phyloP scores from a whole-genome alignment of 768 basidiomycete species.

The Kwoniella bestiolae region DNA sequence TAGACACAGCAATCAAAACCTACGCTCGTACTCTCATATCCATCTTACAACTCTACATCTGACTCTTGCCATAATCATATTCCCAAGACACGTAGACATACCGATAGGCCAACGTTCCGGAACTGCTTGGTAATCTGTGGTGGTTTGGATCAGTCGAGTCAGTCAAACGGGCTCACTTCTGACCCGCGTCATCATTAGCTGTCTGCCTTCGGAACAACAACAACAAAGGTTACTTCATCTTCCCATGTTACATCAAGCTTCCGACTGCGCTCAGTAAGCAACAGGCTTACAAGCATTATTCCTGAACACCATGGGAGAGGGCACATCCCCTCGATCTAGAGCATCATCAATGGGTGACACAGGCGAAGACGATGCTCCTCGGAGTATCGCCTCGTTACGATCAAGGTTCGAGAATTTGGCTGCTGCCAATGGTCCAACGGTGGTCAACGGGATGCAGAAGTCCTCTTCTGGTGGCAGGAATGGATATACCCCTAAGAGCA shows the following conservation, averaged over 20 bases:
- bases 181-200: background rate
- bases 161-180: background rate
- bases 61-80: background rate
- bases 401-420: conserved; percentile 46
- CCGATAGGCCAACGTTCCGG: background rate
- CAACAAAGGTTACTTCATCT: conserved; percentile 9
- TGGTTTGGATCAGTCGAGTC: too few species aligned
- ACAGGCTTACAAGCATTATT: background rate
- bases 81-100: background rate
- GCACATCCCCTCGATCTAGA: background rate
- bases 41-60: too few species aligned
- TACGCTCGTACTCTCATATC: background rate
- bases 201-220: background rate
- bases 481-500: conserved; percentile 3
- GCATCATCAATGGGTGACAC: background rate
- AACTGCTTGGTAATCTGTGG: too few species aligned
- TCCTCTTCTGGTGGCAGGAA: background rate
- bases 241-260: background rate
- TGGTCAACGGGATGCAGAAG: background rate
- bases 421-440: conserved; percentile 15
- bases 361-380: conserved; percentile 16
- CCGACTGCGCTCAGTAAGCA: background rate
- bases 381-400: conserved; percentile 43
- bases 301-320: background rate
- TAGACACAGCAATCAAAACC: conserved; percentile 1